Base-by-base conservation (phyloP, 352 stramenopile genomes). In the Phytophthora fragariae region DNA sequence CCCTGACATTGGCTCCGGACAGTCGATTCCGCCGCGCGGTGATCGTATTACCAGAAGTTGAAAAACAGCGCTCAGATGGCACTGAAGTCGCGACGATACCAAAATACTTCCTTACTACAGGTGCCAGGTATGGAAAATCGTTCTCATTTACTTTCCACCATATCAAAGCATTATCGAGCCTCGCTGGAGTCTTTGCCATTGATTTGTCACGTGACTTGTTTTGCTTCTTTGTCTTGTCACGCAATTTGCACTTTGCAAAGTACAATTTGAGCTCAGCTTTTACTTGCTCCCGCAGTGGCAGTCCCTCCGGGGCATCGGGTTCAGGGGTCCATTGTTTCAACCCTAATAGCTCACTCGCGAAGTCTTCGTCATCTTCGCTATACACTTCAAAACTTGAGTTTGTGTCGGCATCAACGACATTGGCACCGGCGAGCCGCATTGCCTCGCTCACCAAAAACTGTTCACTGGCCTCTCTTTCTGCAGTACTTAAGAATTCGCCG, bases 71-170 rank as follows among this genome's bases (percentile, higher is more conserved):
- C 44, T 65, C 64, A 5, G 56, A 65, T 11, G 56, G 21, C 21
- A 71, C 64, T 8, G 55, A 71, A 1, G 64, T 71, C 2, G 49
- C 56, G 31, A 71, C 64, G 33, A 71, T 33, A 10, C 56, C 56
- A 58, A 71, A 57, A 21, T 56, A 61, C 15, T 65, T 27, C 2
- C 24, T 27, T 2, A 27, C 24, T 27, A 27, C 24, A 27, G 33
- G 56, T 2, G 46, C 19, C 46, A 71, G 37, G 12, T 61, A 65
- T 7, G 47, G 19, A 52, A 65, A 65, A 9, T 71, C 56, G 21
- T 12, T 12, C 3, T 46, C 55, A 21, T 71, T 65, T 2, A 11
- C 21, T 39, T 47, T 57, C 59, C 47, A 57, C 46, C 35, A 41
- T 41, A 12, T 41, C 8, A 41, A 8, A 11, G 8, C 35, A 41